Percentiles rank a stretch among this genome's conserved stretches.
These are phyloP conservation scores for Lactifluus piperatus DNA, from an alignment of 768 basidiomycete species.

Conservation along the genomic window DNA sequence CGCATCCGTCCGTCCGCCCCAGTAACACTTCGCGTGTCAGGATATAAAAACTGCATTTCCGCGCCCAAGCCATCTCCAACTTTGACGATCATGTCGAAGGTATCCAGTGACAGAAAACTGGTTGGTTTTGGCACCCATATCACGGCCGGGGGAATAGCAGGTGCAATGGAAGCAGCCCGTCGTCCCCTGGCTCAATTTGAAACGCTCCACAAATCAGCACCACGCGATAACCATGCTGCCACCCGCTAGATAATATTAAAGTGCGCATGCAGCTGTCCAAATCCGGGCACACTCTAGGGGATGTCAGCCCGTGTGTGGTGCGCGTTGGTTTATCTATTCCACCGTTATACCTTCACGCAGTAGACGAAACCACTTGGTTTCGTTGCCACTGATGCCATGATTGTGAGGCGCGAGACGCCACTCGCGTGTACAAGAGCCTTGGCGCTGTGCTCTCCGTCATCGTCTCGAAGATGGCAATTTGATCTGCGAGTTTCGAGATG, in stretches of 20 bases:
- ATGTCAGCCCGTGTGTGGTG: conserved; percentile 28
- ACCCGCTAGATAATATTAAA: conserved; percentile 98
- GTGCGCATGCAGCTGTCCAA: conserved; percentile 98
- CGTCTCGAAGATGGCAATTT: conserved; percentile 98
- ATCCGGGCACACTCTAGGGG: conserved; percentile 72
- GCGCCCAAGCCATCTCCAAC: neutral
- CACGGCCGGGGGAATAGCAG: conserved; percentile 90
- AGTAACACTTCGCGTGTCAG: too few species aligned
- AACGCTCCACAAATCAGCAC: neutral
- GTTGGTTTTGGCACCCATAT: conserved; percentile 85
- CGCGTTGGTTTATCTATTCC: neutral
- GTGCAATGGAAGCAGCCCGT: conserved; percentile 85
- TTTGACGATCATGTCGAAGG: conserved; percentile 4
- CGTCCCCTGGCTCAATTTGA: conserved; percentile 23
- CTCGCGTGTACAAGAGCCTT: conserved; percentile 96
- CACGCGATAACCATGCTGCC: conserved; percentile 58
- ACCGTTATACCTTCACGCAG: neutral
- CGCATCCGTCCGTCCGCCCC: too few species aligned
- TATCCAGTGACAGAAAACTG: conserved; percentile 51
- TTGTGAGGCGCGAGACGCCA: conserved; percentile 85
- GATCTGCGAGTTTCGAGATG: conserved; percentile 94
- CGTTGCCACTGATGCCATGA: conserved; percentile 81
- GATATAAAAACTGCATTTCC: too few species aligned
- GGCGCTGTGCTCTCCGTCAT: conserved; percentile 96
- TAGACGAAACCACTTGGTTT: conserved; percentile 92